These are phyloP conservation scores for Cladosporium sp. DNA, from an alignment of 2,329 filamentous ascomycete species.

Conservation along the genomic window DNA sequence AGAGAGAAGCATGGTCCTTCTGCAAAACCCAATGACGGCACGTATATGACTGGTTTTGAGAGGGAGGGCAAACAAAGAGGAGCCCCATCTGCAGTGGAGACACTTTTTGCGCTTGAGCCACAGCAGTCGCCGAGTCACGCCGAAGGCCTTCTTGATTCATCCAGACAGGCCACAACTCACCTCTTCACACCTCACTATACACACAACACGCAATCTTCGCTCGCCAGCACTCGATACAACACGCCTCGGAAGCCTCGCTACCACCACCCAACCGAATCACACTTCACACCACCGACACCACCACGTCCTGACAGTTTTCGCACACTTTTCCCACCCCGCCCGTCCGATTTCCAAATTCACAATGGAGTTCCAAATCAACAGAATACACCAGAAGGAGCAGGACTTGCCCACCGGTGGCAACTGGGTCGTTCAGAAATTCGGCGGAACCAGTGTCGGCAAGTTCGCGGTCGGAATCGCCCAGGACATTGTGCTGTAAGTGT, in stretches of 20 bases:
- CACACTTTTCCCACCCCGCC: background rate
- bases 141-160: conserved; percentile 4
- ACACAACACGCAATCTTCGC: background rate
- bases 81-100: background rate
- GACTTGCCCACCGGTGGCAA: conserved; percentile 44
- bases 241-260: background rate
- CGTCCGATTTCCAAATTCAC: conserved; percentile 7
- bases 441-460: conserved; percentile 92
- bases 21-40: no score
- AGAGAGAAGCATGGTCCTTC: no score
- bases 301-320: background rate
- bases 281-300: background rate
- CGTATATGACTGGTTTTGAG: no score
- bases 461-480: conserved; percentile 60
- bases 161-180: conserved; percentile 5
- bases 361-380: conserved; percentile 18
- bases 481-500: conserved; percentile 57
- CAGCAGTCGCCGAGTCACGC: conserved; percentile 12
- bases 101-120: conserved; percentile 11
- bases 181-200: conserved; percentile 3
- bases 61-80: no score
- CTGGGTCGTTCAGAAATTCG: conserved; percentile 94
- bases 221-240: background rate
- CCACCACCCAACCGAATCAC: background rate
- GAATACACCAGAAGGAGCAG: conserved; percentile 42